Conservation (phyloP, 2,329 filamentous ascomycete species). For the Colletotrichum tropicale region DNA sequence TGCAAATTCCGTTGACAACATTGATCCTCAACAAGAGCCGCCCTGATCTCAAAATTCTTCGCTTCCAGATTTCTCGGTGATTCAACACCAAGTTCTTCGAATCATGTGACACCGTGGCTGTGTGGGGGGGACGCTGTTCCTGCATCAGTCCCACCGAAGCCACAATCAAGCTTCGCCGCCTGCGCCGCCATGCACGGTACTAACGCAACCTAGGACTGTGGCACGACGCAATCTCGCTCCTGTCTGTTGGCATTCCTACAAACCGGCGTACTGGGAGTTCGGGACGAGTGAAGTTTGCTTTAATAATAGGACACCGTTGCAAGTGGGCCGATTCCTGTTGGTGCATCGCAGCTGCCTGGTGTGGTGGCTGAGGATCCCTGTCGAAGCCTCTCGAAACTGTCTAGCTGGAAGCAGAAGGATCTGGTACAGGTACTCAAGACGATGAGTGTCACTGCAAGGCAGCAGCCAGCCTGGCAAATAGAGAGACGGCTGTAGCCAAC, state of each 20-base stretch:
- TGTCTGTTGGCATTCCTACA: neutral
- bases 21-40: neutral
- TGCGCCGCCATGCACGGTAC: neutral
- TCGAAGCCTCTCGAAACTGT: conserved; percentile 6
- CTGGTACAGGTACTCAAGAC: neutral
- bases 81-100: neutral
- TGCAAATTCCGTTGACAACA: neutral
- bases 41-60: neutral
- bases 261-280: neutral
- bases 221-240: neutral
- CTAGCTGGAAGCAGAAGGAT: neutral
- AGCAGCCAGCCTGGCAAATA: neutral
- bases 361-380: neutral
- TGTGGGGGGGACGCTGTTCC: neutral
- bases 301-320: neutral
- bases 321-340: neutral
- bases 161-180: neutral
- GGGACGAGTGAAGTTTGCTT: neutral
- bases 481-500: neutral
- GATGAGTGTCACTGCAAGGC: neutral
- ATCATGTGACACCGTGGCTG: neutral
- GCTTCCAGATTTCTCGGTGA: neutral
- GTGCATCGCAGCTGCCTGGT: neutral
- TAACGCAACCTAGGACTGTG: neutral
- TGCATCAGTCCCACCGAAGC: neutral